Conservation (phyloP, 306 rosid genomes). For the Ormosia emarginata region DNA sequence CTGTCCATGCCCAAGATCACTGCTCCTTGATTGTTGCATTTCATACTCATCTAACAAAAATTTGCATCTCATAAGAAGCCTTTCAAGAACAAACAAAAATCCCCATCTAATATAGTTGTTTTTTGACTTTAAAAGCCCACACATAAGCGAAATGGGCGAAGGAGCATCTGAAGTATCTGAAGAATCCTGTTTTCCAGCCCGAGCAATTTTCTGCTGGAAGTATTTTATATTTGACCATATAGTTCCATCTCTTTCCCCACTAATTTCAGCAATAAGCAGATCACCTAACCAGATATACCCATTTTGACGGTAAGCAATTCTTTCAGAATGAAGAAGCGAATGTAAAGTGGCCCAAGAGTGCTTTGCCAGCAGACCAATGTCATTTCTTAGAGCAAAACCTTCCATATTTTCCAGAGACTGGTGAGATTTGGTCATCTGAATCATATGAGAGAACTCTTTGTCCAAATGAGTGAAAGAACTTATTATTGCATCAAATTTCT, state of each 20-base stretch:
- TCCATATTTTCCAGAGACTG: constrained; percentile 71
- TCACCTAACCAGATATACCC: constrained; percentile 94
- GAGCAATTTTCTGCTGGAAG: constrained; percentile 67
- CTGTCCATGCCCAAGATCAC: constrained; percentile 39
- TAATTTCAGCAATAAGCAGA: constrained; percentile 88
- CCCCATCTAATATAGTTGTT: constrained; percentile 84
- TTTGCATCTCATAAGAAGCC: constrained; percentile 92
- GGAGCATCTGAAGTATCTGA: constrained; percentile 69
- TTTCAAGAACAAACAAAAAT: constrained; percentile 86
- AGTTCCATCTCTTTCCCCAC: constrained; percentile 56
- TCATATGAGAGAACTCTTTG: constrained; percentile 78
- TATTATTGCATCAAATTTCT: constrained; percentile 73
- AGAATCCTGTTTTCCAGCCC: constrained; percentile 68
- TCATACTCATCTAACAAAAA: constrained; percentile 89
- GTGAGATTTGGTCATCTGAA: constrained; percentile 75
- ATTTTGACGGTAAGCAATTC: constrained; percentile 77
- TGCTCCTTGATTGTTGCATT: constrained; percentile 47
- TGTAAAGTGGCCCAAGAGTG: constrained; percentile 89
- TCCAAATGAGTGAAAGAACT: constrained; percentile 88
- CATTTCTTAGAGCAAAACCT: constrained; percentile 52
- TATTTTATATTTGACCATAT: constrained; percentile 70
- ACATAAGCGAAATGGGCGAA: constrained; percentile 71
- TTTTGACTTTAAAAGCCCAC: constrained; percentile 92
- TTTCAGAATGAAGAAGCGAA: constrained; percentile 95
- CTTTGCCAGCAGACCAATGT: constrained; percentile 60